phyloP scores from a whole-genome alignment of 2,329 filamentous ascomycete genomes.

The Ramularia endophylla region DNA sequence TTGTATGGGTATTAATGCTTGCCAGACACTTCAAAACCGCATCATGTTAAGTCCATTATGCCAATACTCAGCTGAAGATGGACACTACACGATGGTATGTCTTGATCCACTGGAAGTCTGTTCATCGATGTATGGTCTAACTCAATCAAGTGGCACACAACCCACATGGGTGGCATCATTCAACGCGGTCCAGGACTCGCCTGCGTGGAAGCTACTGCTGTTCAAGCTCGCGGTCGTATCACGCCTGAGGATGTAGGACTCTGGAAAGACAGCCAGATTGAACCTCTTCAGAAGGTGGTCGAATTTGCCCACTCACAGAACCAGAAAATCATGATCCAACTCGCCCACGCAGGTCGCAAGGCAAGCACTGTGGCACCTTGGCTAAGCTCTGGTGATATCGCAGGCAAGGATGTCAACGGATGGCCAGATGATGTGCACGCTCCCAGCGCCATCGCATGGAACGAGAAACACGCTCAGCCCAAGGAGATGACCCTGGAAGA shows the following conservation, averaged over 20 bases:
- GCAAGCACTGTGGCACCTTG: conserved; percentile 57
- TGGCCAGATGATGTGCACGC: conserved; percentile 50
- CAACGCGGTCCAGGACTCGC: conserved; percentile 67
- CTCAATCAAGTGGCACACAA: conserved; percentile 59
- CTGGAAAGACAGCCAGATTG: conserved; percentile 80
- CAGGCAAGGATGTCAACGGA: conserved; percentile 46
- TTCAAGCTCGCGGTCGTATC: conserved; percentile 72
- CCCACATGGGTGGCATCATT: conserved; percentile 66
- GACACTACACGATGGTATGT: conserved; percentile 60
- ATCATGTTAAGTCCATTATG: conserved; percentile 60
- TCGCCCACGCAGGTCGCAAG: conserved; percentile 71
- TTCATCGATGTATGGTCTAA: background rate
- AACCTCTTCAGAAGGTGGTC: conserved; percentile 59
- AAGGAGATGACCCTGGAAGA: conserved; percentile 63
- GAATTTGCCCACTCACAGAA: conserved; percentile 76
- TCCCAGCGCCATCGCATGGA: conserved; percentile 57
- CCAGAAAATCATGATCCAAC: conserved; percentile 71
- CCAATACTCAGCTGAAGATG: conserved; percentile 61
- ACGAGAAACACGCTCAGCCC: conserved; percentile 55
- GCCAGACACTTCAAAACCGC: conserved; percentile 33
- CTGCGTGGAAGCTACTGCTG: conserved; percentile 72
- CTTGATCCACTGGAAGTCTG: background rate
- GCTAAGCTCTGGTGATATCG: conserved; percentile 52
- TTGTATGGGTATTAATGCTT: background rate
- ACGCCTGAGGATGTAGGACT: conserved; percentile 72